phyloP scores from a whole-genome alignment of 257 asterid genomes.

The Anisodus tanguticus region DNA sequence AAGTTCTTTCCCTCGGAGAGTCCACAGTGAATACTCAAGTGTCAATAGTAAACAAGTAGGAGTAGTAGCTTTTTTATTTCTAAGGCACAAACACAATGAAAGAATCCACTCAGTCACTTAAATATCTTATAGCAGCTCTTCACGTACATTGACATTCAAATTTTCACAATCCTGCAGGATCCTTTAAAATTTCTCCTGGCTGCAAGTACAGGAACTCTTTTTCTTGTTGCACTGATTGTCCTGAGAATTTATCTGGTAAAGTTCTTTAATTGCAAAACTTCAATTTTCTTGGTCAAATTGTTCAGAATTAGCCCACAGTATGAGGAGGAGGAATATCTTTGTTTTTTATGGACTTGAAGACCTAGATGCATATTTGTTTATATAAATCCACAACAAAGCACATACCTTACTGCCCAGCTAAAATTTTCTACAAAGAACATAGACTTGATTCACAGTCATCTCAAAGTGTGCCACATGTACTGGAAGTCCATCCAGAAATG shows the following conservation, averaged over 20 bases:
- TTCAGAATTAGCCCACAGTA: neutral
- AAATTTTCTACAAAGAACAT: neutral
- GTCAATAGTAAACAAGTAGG: neutral
- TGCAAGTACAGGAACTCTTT: conserved; percentile 83
- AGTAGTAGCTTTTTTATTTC: neutral
- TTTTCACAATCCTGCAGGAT: conserved; percentile 57
- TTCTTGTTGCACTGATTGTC: conserved; percentile 76
- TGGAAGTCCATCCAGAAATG: neutral
- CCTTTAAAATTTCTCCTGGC: conserved; percentile 74
- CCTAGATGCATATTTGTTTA: neutral
- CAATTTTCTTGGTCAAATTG: neutral
- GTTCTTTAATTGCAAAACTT: neutral
- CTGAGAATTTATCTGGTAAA: conserved; percentile 89
- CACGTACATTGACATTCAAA: neutral
- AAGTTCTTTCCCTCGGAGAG: neutral
- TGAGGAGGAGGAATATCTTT: neutral
- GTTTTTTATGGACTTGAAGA: neutral
- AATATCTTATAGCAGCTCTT: neutral
- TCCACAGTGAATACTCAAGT: neutral
- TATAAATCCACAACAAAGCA: no score
- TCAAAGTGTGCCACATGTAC: neutral
- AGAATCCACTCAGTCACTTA: neutral
- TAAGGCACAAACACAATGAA: neutral
- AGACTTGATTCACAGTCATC: neutral
- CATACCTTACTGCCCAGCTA: neutral